Evolutionary conservation across 148 eudicot species (phyloP), one percentile per base, ranked within the genome.

Genomic region (Linanthus parryae): DNA sequence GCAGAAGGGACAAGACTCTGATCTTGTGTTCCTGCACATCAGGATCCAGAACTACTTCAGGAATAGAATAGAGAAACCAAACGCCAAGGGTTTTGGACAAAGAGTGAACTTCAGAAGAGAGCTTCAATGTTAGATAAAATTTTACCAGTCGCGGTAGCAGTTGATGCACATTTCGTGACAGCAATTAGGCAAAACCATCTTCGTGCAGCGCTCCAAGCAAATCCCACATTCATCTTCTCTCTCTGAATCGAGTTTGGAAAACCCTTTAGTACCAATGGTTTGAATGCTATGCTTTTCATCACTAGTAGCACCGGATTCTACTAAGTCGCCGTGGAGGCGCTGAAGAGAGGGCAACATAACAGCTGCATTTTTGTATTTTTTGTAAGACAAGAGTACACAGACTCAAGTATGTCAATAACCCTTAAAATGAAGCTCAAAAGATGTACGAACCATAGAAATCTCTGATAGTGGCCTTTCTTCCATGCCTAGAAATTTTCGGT

Each of bases 201-300:
- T 84, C 38, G 83, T 76, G 58, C 85, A 69, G 41, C 74, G 73
- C 63, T 78, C 85, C 68, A 88, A 66, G 75, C 88, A 81, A 34
- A 88, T 84, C 43, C 88, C 96, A 62, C 92, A 88, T 68, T 88
- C 96, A 18, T 81, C 80, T 28, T 88, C 94, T 70, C 94, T 72
- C 41, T 88, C 94, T 59, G 48, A 54, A 44, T 79, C 85, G 50
- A 57, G 33, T 54, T 51, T 44, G 19, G 58, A 48, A 31, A 22
- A 59, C 27, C 66, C 67, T 48, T 61, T 59, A n/a, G 66, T 59
- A 37, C 57, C 43, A 44, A 22, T 40, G 14, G 52, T 64, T 48
- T 25, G 61, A 23, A 35, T 17, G 37, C 26, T 63, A 48, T 55
- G 39, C 52, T 45, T 42, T 35, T 58, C 59, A 29, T 48, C 67